Evolutionary conservation across 2,329 filamentous ascomycete species (phyloP), one percentile per base, ranked within the genome.

Genomic region (Trichoderma semiorbis): DNA sequence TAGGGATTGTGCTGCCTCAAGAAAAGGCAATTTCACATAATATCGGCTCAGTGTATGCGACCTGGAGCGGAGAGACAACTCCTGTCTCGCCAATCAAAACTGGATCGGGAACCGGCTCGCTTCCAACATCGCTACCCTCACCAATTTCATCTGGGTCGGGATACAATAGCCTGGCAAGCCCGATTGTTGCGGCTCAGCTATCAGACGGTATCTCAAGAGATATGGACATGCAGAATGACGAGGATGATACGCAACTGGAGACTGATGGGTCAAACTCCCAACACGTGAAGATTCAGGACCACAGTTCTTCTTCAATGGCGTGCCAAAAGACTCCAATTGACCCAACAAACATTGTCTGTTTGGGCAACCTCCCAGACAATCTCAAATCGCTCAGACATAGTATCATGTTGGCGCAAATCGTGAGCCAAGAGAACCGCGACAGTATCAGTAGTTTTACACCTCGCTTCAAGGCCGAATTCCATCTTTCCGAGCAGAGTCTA

Each of bases 361-460:
- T 89, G 0, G 88, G 88, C 0, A 84, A 85, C 7, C 75, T 90
- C 5, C 88, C 88, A 0, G 83, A 84, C 53, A 85, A 85, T 68
- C 75, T 88, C 4, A 76, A 77, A 14, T 73, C 80, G 2, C 75
- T 79, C 1, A 75, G 75, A 30, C 75, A 77, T 11, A 69, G 57
- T 1, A 64, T 72, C 26, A 57, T 72, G 57, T 28, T 60, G 7
- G 74, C 69, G 7, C 73, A 72, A n/a, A 70, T 72, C 14, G 68
- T 60, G 18, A 67, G 57, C 50, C 43, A 67, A 14, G 73, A 70
- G 34, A 72, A 65, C 32, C 64, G 57, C 24, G 61, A 64, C 60
- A 39, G 57, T 6, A 36, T 34, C 32, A 61, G 58, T 68, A 47
- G 53, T 21, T 60, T 73, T 16, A 28, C 47, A 3, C 32, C 66